Conservation (phyloP, 73 alveolate species). For the Urostyla sp. region DNA sequence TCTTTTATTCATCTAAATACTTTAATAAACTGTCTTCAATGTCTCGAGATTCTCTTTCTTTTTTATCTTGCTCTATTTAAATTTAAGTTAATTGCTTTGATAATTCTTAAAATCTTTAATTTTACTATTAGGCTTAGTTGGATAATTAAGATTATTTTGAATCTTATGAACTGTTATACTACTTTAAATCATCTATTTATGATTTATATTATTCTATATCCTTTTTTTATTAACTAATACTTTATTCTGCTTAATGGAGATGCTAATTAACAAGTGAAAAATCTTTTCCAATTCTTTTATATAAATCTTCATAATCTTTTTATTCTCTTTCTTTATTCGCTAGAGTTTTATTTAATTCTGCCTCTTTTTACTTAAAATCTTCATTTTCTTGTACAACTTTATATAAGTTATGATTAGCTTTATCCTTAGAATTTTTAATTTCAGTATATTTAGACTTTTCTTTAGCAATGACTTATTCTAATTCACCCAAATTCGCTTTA, state of each 20-base stretch:
- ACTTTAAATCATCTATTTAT: no score
- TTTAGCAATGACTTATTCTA: conserved; percentile 3
- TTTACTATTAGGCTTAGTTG: no score
- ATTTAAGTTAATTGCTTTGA: background rate
- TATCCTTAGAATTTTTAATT: conserved; percentile 10
- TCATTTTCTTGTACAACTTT: conserved; percentile 1
- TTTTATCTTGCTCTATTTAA: conserved; percentile 4
- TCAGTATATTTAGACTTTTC: conserved; percentile 13
- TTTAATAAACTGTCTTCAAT: no score
- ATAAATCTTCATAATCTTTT: background rate
- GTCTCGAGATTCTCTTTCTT: no score
- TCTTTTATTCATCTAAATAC: background rate
- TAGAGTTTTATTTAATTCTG: background rate
- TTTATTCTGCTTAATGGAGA: no score
- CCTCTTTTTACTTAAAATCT: background rate
- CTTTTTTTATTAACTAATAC: no score
- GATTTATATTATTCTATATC: no score
- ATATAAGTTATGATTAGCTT: conserved; percentile 1
- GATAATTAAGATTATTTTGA: no score
- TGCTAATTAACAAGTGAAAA: no score
- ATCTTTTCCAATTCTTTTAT: no score
- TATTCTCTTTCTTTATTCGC: conserved; percentile 6
- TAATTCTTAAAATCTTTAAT: background rate
- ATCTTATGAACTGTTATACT: no score
- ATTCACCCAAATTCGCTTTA: conserved; percentile 7